phyloP scores from a whole-genome alignment of 495 filamentous ascomycete genomes.

The Lindgomyces ingoldianus region DNA sequence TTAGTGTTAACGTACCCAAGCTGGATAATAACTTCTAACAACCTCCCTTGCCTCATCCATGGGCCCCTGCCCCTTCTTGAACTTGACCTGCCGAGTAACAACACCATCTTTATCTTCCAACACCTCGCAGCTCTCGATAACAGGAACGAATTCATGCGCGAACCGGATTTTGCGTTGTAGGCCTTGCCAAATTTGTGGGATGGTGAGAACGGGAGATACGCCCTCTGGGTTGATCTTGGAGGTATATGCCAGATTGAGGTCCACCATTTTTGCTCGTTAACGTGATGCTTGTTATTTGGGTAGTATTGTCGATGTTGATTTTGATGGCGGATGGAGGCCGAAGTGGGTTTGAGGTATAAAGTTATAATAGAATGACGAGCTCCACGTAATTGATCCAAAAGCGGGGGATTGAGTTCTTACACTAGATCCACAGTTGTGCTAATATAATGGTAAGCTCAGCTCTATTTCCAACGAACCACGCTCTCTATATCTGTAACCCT shows the following conservation, averaged over 20 bases:
- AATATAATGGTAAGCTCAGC: no score
- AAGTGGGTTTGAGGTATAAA: no score
- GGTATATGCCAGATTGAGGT: conserved; percentile 54
- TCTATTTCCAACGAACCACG: no score
- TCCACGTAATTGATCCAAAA: no score
- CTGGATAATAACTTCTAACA: conserved; percentile 29
- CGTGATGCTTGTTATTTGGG: no score
- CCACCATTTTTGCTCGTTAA: conserved; percentile 40
- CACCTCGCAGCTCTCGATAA: conserved; percentile 50
- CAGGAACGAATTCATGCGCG: conserved; percentile 55
- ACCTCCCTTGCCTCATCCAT: conserved; percentile 31
- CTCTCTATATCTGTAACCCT: no score
- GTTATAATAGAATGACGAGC: no score
- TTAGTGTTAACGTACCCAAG: conserved; percentile 34
- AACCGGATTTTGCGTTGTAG: conserved; percentile 54
- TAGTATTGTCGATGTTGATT: no score
- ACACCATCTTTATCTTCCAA: conserved; percentile 42
- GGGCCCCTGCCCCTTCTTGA: conserved; percentile 20
- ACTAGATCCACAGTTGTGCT: no score
- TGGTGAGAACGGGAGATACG: conserved; percentile 47
- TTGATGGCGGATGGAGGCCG: no score
- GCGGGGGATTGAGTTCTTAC: no score
- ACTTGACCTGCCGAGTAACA: conserved; percentile 21
- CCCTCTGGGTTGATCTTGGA: conserved; percentile 54
- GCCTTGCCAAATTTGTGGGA: conserved; percentile 54